Conservation (phyloP, 768 basidiomycete genomes). For the Amanita rubescens region DNA sequence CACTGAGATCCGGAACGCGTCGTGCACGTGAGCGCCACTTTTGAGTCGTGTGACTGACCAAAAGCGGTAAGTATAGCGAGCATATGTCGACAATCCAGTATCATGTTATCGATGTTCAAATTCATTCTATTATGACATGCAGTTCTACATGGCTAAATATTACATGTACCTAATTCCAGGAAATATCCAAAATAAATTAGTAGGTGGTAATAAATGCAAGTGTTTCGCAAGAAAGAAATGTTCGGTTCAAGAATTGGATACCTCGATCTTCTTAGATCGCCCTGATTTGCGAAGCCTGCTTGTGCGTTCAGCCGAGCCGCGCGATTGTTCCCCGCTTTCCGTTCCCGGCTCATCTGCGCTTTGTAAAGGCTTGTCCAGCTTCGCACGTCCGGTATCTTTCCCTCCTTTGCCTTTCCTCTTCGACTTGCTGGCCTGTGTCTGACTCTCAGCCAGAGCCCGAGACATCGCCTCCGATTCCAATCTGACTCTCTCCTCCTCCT, state of each 20-base stretch:
- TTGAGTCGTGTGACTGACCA: too few species aligned
- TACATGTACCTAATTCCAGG: too few species aligned
- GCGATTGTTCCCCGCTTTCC: neutral
- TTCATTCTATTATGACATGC: too few species aligned
- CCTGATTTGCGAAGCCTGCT: too few species aligned
- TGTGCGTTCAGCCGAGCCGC: neutral
- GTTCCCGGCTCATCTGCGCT: neutral
- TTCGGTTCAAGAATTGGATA: neutral
- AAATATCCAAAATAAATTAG: constrained; percentile 1
- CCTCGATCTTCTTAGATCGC: neutral
- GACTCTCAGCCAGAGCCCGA: neutral
- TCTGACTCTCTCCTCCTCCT: constrained; percentile 68
- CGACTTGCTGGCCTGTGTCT: neutral
- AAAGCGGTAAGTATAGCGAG: too few species aligned
- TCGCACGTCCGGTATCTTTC: neutral
- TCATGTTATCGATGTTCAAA: too few species aligned
- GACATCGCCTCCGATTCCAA: constrained; percentile 25
- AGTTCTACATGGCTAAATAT: too few species aligned
- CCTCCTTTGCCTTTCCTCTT: constrained; percentile 2
- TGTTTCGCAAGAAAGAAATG: neutral
- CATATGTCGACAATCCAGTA: too few species aligned
- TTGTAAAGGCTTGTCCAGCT: neutral
- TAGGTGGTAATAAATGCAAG: neutral
- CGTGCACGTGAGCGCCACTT: too few species aligned
- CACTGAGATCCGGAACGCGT: too few species aligned